A percentile compares a stretch with the other conserved stretches of the same genome.
Evolutionary conservation across 257 asterid species (phyloP).

Genomic region (Fraxinus cuspidata): DNA sequence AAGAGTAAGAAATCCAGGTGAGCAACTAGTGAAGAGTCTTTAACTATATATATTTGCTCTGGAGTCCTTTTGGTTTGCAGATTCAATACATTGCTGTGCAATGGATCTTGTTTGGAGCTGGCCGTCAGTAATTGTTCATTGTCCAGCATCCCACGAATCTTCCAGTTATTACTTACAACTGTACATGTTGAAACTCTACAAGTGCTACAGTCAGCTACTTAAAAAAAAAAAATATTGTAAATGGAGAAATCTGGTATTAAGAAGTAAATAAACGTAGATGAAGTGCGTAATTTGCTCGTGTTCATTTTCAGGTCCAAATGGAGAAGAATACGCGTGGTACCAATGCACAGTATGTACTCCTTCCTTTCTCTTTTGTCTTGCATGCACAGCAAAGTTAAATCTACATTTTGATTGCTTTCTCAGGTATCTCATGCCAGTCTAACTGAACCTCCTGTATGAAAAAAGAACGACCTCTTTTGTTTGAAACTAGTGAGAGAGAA

Average conservation of each 20-base stretch:
- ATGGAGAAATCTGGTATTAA: neutral
- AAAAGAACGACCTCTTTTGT: neutral
- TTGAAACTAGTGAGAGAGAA: neutral
- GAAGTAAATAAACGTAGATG: neutral
- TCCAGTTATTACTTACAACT: neutral
- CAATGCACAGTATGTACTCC: conserved; percentile 76
- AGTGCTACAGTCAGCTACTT: neutral
- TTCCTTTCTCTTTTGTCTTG: conserved; percentile 13
- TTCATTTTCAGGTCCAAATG: conserved; percentile 72
- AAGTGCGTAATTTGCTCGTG: conserved; percentile 18
- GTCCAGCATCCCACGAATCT: conserved; percentile 7
- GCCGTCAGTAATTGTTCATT: neutral
- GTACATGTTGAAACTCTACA: neutral
- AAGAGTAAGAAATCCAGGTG: conserved; percentile 76
- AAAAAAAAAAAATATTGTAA: neutral
- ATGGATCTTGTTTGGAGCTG: neutral
- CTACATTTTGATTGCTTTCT: conserved; percentile 1
- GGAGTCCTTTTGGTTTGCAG: neutral
- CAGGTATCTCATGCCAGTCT: neutral
- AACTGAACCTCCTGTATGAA: neutral
- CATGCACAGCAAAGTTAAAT: neutral
- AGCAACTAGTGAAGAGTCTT: conserved; percentile 12
- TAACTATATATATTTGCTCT: conserved; percentile 5
- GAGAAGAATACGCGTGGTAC: conserved; percentile 81
- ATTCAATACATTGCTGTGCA: neutral